A percentile compares a stretch with the other conserved stretches of the same genome.
Evolutionary conservation across 139 green algal genomes (phyloP).

Genomic region (Micractinium conductrix): DNA sequence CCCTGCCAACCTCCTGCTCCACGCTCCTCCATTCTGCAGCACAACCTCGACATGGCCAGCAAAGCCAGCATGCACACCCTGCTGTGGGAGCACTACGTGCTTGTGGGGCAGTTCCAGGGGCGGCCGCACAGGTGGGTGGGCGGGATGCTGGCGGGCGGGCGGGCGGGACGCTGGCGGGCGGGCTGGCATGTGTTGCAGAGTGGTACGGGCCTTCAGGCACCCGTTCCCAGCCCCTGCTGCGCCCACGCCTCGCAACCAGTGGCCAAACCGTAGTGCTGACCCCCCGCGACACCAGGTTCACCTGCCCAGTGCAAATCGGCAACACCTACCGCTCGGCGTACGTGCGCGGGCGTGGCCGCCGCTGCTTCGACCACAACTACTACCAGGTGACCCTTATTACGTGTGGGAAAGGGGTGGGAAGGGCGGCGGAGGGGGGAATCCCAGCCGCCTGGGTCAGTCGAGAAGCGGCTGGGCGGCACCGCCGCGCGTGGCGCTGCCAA

Average conservation of each 20-base stretch:
- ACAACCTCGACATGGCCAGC: slow-evolving; percentile 36
- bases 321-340: slow-evolving; percentile 42
- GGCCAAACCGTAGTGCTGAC: too few species aligned
- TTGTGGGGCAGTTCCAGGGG: slow-evolving; percentile 78
- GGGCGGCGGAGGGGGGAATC: too few species aligned
- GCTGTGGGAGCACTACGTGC: slow-evolving; percentile 77
- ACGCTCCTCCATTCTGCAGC: neutral
- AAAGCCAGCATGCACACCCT: slow-evolving; percentile 9
- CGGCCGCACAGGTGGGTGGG: slow-evolving; percentile 34
- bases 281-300: slow-evolving; percentile 20
- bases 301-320: slow-evolving; percentile 45
- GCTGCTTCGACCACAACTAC: slow-evolving; percentile 52
- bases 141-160: neutral
- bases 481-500: too few species aligned
- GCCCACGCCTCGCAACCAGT: neutral
- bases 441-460: too few species aligned
- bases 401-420: too few species aligned
- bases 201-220: too few species aligned
- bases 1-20: neutral
- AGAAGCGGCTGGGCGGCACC: too few species aligned
- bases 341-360: slow-evolving; percentile 20
- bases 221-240: neutral
- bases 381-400: too few species aligned
- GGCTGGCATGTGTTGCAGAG: too few species aligned
- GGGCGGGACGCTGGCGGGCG: neutral